These are phyloP conservation scores for Epithemia pelagica DNA, from an alignment of 108 stramenopile genomes.

Conservation along the genomic window DNA sequence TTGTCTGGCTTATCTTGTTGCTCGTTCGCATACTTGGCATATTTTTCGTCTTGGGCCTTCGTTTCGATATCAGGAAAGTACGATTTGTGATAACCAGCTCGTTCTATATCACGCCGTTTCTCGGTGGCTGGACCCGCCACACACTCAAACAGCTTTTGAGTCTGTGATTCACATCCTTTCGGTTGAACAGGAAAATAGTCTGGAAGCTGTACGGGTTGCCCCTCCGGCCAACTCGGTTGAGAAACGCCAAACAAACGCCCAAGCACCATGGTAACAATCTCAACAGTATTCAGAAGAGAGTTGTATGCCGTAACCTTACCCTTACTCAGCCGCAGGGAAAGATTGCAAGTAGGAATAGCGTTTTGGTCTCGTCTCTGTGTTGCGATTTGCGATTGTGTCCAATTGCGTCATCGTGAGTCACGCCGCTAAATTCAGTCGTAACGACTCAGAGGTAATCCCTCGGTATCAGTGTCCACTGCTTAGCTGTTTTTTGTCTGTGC, in stretches of 20 bases:
- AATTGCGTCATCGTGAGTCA: too few species aligned
- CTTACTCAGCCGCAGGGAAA: too few species aligned
- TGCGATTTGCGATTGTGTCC: too few species aligned
- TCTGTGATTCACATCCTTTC: constrained; percentile 71
- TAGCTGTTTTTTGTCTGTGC: too few species aligned
- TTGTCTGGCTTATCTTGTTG: constrained; percentile 27
- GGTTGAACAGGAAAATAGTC: constrained; percentile 84
- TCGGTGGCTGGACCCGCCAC: constrained; percentile 66
- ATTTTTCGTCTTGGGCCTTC: constrained; percentile 22
- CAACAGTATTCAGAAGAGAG: too few species aligned
- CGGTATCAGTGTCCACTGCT: too few species aligned
- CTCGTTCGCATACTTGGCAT: constrained; percentile 26
- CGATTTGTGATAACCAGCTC: constrained; percentile 61
- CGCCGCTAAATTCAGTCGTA: too few species aligned
- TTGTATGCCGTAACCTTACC: too few species aligned
- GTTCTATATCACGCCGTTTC: constrained; percentile 83
- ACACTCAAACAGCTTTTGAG: constrained; percentile 70
- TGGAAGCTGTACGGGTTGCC: constrained; percentile 55
- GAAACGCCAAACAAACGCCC: neutral
- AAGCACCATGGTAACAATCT: neutral
- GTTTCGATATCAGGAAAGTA: constrained; percentile 62
- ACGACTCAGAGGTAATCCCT: too few species aligned
- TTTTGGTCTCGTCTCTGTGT: too few species aligned
- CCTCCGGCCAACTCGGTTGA: constrained; percentile 15
- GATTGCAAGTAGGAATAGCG: too few species aligned